Conservation (phyloP, 257 asterid species). For the Salvia miltiorrhiza region DNA sequence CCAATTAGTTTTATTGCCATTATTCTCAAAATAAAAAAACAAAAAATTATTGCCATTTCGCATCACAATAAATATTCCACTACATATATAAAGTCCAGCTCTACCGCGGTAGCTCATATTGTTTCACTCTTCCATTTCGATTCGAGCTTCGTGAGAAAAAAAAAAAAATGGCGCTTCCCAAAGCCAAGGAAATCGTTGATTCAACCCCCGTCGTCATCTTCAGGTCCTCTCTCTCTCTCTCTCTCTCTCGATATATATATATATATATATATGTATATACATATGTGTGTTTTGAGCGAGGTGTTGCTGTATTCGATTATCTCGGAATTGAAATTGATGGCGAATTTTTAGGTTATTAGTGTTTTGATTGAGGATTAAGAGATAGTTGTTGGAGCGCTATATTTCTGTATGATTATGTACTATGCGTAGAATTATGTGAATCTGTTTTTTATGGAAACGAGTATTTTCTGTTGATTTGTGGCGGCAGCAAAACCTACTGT, state of each 20-base stretch:
- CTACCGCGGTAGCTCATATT: not conserved
- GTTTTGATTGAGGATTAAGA: not conserved
- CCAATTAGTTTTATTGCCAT: not conserved
- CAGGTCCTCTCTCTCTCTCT: slow-evolving; percentile 45
- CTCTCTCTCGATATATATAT: not conserved
- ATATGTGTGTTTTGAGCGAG: not conserved
- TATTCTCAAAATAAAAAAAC: too few species aligned
- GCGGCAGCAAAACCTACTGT: slow-evolving; percentile 76
- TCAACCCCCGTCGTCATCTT: slow-evolving; percentile 66
- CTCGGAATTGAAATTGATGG: not conserved
- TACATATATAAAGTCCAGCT: not conserved
- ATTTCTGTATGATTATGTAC: not conserved
- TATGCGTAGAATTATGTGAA: not conserved
- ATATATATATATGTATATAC: not conserved
- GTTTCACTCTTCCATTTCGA: not conserved
- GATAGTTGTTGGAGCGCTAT: not conserved
- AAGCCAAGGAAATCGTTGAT: slow-evolving; percentile 77
- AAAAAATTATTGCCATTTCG: not conserved
- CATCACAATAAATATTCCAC: not conserved
- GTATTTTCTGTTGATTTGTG: not conserved
- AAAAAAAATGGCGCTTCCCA: slow-evolving; percentile 57
- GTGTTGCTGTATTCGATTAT: not conserved
- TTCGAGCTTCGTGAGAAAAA: not conserved
- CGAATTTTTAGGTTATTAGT: not conserved
- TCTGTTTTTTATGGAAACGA: not conserved